Conservation (phyloP, 129 eudicot species). For the Solidago caesia region DNA sequence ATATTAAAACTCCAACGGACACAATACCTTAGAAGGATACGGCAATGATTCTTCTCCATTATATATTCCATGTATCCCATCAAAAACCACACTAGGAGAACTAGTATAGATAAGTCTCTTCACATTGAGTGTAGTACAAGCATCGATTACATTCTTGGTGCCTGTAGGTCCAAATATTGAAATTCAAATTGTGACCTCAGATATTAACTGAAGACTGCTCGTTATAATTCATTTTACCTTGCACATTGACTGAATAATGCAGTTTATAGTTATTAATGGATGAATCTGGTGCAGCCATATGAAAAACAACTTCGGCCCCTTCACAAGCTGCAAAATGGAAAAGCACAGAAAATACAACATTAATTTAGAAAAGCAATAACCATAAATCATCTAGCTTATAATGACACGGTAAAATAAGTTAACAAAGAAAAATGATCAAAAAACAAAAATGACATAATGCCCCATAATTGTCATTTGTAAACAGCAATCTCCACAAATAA, state of each 20-base stretch:
- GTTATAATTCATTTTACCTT: constrained; percentile 46
- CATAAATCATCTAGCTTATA: neutral
- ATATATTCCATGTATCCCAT: constrained; percentile 67
- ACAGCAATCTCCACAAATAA: neutral
- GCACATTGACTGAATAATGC: constrained; percentile 79
- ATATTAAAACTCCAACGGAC: neutral
- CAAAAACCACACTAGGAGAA: constrained; percentile 94
- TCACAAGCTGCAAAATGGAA: constrained; percentile 58
- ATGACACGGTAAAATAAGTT: neutral
- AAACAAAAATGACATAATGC: neutral
- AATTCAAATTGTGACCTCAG: constrained; percentile 13
- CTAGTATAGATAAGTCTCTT: constrained; percentile 88
- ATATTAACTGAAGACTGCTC: constrained; percentile 7
- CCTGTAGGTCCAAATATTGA: constrained; percentile 43
- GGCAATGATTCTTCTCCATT: constrained; percentile 86
- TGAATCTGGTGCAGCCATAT: constrained; percentile 97
- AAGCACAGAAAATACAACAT: constrained; percentile 4
- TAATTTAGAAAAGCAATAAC: constrained; percentile 18
- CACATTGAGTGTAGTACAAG: constrained; percentile 72
- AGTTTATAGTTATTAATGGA: constrained; percentile 81
- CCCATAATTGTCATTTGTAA: neutral
- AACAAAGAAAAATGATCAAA: neutral
- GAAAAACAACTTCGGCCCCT: constrained; percentile 95
- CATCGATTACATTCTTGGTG: constrained; percentile 80
- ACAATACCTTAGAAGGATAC: constrained; percentile 76